Conservation (phyloP, 768 basidiomycete genomes). For the Psilocybe subaeruginosa region DNA sequence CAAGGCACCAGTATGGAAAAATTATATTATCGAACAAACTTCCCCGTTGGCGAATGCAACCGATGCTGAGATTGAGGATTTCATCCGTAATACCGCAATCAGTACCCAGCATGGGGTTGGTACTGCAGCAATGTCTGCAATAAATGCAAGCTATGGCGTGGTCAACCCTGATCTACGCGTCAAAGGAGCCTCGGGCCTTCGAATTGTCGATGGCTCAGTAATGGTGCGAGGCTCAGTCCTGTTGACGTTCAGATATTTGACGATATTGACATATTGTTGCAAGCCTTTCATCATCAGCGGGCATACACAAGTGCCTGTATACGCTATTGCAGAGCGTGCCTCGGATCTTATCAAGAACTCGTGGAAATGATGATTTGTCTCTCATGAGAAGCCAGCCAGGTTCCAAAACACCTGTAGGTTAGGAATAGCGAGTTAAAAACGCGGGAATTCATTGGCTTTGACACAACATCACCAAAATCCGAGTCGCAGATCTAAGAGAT, state of each 20-base stretch:
- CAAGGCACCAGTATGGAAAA: background rate
- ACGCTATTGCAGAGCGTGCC: background rate
- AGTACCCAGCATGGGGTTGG: background rate
- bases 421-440: no score
- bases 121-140: background rate
- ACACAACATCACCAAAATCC: no score
- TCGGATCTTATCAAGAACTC: background rate
- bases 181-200: background rate
- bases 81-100: background rate
- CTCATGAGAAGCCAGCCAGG: no score
- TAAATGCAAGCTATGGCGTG: background rate
- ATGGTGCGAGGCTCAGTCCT: background rate
- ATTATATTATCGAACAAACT: background rate
- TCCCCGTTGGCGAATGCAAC: background rate
- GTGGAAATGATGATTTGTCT: background rate
- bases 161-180: background rate
- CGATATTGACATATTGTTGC: background rate
- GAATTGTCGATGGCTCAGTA: background rate
- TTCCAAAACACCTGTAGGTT: no score
- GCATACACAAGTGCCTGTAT: background rate
- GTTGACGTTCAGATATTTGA: background rate
- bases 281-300: background rate
- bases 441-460: no score
- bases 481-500: no score
- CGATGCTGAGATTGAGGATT: background rate